These are phyloP conservation scores for Vitis rupestris DNA, from an alignment of 164 flowering plant species.

Conservation along the genomic window DNA sequence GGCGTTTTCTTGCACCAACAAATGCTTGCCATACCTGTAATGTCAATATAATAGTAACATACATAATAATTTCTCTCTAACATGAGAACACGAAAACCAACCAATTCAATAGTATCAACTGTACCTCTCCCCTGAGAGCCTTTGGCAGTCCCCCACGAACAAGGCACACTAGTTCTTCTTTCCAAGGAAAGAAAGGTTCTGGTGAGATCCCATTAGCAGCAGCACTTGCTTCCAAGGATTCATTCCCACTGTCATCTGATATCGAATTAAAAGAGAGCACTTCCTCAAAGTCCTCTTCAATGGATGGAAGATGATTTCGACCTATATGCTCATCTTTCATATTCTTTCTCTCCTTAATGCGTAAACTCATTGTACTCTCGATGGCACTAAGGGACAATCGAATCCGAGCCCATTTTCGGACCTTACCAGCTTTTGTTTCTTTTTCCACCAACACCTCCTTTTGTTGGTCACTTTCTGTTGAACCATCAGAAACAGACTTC, in stretches of 20 bases:
- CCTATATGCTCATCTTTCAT: conserved; percentile 14
- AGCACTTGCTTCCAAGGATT: conserved; percentile 8
- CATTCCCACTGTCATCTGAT: conserved; percentile 33
- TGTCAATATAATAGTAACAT: background rate
- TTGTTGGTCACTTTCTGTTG: conserved; percentile 7
- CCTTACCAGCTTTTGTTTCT: conserved; percentile 11
- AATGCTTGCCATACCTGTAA: conserved; percentile 97
- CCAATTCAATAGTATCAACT: conserved; percentile 2
- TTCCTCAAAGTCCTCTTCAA: conserved; percentile 48
- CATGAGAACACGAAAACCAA: background rate
- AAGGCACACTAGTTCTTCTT: conserved; percentile 81
- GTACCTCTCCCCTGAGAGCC: conserved; percentile 97
- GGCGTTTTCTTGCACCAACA: conserved; percentile 83
- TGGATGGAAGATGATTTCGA: conserved; percentile 21
- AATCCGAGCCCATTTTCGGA: conserved; percentile 27
- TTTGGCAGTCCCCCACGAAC: conserved; percentile 93
- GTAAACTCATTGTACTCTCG: conserved; percentile 37
- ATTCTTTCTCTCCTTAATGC: conserved; percentile 22
- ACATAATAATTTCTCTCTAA: background rate
- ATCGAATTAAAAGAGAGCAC: conserved; percentile 54
- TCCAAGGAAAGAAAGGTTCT: conserved; percentile 57
- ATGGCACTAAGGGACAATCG: conserved; percentile 35
- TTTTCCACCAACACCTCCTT: conserved; percentile 10
- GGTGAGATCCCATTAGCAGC: conserved; percentile 22
- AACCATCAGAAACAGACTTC: conserved; percentile 16